A percentile compares a stretch with the other conserved stretches of the same genome.
phyloP scores from a whole-genome alignment of 192 early-diverging fungal genomes.

The Dimargaris cristalligena region DNA sequence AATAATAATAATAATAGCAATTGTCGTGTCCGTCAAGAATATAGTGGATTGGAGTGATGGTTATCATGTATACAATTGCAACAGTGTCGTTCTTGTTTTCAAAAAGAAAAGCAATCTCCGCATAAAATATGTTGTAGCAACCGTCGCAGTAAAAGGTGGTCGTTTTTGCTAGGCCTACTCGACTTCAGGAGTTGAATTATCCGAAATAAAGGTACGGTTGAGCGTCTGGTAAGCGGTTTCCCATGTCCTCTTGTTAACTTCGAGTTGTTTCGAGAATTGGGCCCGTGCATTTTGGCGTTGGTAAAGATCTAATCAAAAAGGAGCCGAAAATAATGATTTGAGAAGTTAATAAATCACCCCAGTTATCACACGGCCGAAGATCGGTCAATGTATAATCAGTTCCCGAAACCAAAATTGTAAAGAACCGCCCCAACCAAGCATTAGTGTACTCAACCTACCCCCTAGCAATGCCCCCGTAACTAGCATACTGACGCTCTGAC shows the following conservation, averaged over 20 bases:
- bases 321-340: background rate
- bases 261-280: background rate
- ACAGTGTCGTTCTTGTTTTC: too few species aligned
- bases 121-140: too few species aligned
- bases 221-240: background rate
- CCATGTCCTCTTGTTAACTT: background rate
- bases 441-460: background rate
- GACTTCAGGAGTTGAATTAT: too few species aligned
- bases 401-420: background rate
- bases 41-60: too few species aligned
- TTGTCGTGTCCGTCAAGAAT: too few species aligned
- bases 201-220: background rate
- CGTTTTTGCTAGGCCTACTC: too few species aligned
- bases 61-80: too few species aligned
- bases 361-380: background rate
- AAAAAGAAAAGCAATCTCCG: too few species aligned
- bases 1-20: too few species aligned
- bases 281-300: background rate
- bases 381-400: background rate
- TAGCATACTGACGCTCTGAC: background rate
- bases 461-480: background rate
- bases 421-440: background rate
- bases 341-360: background rate
- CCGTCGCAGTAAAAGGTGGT: too few species aligned
- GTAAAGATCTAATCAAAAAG: background rate